A percentile compares a stretch with the other conserved stretches of the same genome.
Evolutionary conservation across 495 filamentous ascomycete genomes (phyloP).

Genomic region (Friedmanniomyces simplex): DNA sequence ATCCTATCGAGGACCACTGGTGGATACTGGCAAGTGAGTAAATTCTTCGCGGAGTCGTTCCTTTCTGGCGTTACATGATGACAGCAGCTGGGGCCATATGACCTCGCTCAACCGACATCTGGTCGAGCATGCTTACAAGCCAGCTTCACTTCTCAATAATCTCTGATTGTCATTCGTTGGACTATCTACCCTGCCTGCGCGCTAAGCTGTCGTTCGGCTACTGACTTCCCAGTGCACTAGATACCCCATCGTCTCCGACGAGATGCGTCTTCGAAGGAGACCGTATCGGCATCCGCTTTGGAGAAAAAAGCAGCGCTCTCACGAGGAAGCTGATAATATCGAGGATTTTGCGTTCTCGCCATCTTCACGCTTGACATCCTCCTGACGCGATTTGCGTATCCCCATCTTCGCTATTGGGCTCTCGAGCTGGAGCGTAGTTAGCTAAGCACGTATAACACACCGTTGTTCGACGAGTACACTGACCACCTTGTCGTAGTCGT

Average conservation of each 20-base stretch:
- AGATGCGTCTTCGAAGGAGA: too few species aligned
- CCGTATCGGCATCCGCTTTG: too few species aligned
- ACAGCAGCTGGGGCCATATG: constrained; percentile 21
- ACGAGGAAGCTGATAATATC: too few species aligned
- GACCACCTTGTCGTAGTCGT: constrained; percentile 5
- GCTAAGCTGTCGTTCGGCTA: too few species aligned
- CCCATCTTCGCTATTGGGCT: not conserved
- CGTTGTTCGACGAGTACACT: not conserved
- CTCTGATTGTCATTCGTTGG: not conserved
- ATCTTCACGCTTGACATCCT: not conserved
- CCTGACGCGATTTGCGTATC: not conserved
- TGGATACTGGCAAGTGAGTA: too few species aligned
- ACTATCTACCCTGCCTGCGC: not conserved
- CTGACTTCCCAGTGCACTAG: not conserved
- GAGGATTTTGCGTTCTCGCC: not conserved
- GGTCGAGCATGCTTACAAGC: constrained; percentile 21
- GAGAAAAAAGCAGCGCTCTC: too few species aligned
- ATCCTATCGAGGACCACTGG: too few species aligned
- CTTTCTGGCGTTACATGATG: too few species aligned
- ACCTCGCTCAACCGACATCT: constrained; percentile 13
- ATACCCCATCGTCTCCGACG: too few species aligned
- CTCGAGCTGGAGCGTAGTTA: not conserved
- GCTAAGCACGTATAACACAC: not conserved
- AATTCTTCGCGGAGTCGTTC: too few species aligned
- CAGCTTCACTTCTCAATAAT: constrained; percentile 21